Evolutionary conservation across 2,329 filamentous ascomycete species (phyloP), one percentile per base, ranked within the genome.

Genomic region (Pseudocercospora eumusae): DNA sequence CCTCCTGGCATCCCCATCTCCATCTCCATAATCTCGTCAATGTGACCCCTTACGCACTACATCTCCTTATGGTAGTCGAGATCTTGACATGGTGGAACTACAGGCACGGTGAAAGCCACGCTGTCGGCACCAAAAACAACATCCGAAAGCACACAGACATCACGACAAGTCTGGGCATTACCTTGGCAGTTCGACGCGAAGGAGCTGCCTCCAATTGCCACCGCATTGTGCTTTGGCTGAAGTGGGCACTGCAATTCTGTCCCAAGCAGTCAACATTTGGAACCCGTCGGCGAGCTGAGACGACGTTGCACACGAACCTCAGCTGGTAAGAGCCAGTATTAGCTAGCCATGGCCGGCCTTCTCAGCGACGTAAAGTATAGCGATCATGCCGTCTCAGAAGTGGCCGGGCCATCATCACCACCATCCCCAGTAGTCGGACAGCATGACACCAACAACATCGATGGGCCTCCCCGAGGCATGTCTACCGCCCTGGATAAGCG

Each of bases 401-500:
- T 52, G 8, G 47, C 47, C 8, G 25, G 47, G 1, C 47, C 47
- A 27, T 52, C 47, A 9, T 50, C 45, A n/a, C 45, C 45, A 10
- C 13, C 20, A 10, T 50, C 47, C 47, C 13, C n/a, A n/a, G n/a
- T n/a, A n/a, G 8, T n/a, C n/a, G 47, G 11, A 28, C 21, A 23
- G 1, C 25, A 52, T 15, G 47, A 52, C 1, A 18, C 11, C 21
- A 52, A 28, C 25, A 27, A 52, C 47, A 13, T 10, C 4, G 47
- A 52, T 28, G 47, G 11, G 11, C 47, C 47, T 52, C 25, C 47
- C 18, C 47, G 47, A 52, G 23, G 25, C 47, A 28, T 52, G 23
- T 52, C 47, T 2, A 68, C 65, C 10, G 60, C 50, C 5, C 15
- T 49, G 28, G 65, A 68, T 57, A 58, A 62, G 54, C 56, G 54